phyloP scores from a whole-genome alignment of 306 rosid genomes.

The Cicer chorassanicum region DNA sequence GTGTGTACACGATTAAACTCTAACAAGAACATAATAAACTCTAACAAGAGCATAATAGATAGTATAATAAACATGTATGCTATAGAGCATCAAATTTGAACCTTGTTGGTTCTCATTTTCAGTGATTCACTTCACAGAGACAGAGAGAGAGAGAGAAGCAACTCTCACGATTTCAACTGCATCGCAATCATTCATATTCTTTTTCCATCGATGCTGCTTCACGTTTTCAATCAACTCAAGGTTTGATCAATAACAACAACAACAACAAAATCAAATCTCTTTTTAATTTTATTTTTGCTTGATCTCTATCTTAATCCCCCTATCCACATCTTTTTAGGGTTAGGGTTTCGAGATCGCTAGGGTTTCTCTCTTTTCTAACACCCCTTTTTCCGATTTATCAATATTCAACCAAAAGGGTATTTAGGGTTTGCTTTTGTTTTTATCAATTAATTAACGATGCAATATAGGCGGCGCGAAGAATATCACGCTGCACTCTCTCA shows the following conservation, averaged over 20 bases:
- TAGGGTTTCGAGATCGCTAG: constrained; percentile 46
- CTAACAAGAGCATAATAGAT: no score
- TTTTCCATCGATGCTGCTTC: constrained; percentile 41
- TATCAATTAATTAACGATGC: constrained; percentile 55
- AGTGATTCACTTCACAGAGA: constrained; percentile 13
- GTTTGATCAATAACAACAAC: constrained; percentile 45
- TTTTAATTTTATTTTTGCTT: constrained; percentile 39
- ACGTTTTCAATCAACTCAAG: constrained; percentile 37
- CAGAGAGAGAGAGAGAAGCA: background rate
- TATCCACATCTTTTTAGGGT: constrained; percentile 42
- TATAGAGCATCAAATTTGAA: no score
- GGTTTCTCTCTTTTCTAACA: constrained; percentile 21
- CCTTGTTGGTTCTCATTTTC: background rate
- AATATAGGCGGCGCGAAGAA: constrained; percentile 63
- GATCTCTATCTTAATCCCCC: constrained; percentile 38
- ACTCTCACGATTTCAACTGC: background rate
- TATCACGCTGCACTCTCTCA: constrained; percentile 52
- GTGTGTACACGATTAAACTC: no score
- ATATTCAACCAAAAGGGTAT: constrained; percentile 37
- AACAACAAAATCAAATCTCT: constrained; percentile 5
- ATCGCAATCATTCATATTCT: background rate
- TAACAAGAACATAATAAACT: no score
- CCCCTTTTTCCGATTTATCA: constrained; percentile 12
- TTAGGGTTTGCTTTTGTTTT: constrained; percentile 43
- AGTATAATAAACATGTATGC: no score